Evolutionary conservation across 169 alveolate genomes (phyloP), one percentile per base, ranked within the genome.

Genomic region (Prorocentrum cordatum): DNA sequence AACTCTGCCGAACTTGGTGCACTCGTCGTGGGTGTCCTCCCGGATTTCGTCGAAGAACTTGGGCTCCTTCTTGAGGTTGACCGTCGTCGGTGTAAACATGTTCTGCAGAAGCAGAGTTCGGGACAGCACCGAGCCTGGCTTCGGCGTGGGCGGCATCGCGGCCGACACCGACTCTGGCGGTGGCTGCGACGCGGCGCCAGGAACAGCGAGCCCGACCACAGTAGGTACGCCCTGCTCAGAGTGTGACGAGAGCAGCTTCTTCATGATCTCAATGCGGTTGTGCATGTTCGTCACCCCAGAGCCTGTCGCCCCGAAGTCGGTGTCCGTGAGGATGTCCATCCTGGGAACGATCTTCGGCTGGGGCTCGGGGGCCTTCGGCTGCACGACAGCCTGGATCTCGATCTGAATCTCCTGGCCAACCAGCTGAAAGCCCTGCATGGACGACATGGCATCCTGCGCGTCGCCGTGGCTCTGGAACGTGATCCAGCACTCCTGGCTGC

Each of bases 21-120:
- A 75, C 72, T 75, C 86, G 39, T 75, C 71, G 72, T 54, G 86
- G 29, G 86, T 75, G 72, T 75, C 86, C 67, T 75, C 86, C 20
- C 86, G 54, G 6, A 75, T 54, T 16, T 54, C 86, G 22, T 75
- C 86, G 86, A 54, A 54, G 72, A 42, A 54, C 66, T 39, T 50
- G 42, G 86, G 86, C 42, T 75, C 86, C 66, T 31, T 32, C 22
- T 36, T 10, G 26, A 39, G 22, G 38, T 39, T 45, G 26, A 24
- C n/a, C n/a, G n/a, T n/a, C n/a, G n/a, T n/a, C n/a, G n/a, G n/a
- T n/a, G n/a, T n/a, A n/a, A n/a, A n/a, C n/a, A n/a, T n/a, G n/a
- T n/a, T n/a, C n/a, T n/a, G n/a, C n/a, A n/a, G n/a, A n/a, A n/a
- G n/a, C n/a, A n/a, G n/a, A n/a, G n/a, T n/a, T n/a, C n/a, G n/a